These are phyloP conservation scores for Protomyces arabidopsidicola DNA, from an alignment of 1,139 yeast genomes.

Conservation along the genomic window DNA sequence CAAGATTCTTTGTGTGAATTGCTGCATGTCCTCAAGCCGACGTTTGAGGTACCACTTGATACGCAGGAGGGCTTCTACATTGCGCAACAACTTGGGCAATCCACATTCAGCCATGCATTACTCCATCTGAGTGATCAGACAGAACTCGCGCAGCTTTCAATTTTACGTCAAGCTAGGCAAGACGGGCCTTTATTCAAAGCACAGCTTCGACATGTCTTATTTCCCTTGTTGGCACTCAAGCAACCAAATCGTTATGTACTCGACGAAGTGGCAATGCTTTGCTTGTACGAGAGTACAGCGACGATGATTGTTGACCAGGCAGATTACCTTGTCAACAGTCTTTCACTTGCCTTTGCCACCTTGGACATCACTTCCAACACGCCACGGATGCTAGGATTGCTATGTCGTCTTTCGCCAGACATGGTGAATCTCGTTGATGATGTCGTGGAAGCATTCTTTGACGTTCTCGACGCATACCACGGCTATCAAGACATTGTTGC, in stretches of 20 bases:
- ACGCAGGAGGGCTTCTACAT: conserved; percentile 14
- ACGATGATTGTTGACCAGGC: conserved; percentile 59
- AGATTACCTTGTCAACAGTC: conserved; percentile 74
- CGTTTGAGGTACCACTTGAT: not conserved
- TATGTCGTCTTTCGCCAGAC: conserved; percentile 66
- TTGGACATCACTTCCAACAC: conserved; percentile 69
- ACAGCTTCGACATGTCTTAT: conserved; percentile 54
- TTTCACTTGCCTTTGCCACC: conserved; percentile 63
- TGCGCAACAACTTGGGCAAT: conserved; percentile 5
- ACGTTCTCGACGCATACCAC: conserved; percentile 74
- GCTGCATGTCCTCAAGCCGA: not conserved
- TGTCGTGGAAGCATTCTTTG: conserved; percentile 66
- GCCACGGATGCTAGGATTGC: conserved; percentile 61
- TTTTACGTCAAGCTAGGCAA: conserved; percentile 43
- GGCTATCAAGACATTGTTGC: conserved; percentile 69
- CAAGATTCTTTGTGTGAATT: not conserved
- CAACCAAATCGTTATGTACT: conserved; percentile 48
- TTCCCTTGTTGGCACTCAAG: conserved; percentile 52
- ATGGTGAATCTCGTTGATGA: conserved; percentile 67
- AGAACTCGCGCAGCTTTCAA: conserved; percentile 43
- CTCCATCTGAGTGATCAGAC: not conserved
- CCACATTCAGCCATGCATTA: conserved; percentile 6
- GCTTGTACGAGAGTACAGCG: conserved; percentile 51
- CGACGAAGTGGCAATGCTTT: conserved; percentile 48
- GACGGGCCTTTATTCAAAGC: conserved; percentile 45